Evolutionary conservation across 176 grass and related monocot species (phyloP).

Genomic region (Hyparrhenia diplandra): DNA sequence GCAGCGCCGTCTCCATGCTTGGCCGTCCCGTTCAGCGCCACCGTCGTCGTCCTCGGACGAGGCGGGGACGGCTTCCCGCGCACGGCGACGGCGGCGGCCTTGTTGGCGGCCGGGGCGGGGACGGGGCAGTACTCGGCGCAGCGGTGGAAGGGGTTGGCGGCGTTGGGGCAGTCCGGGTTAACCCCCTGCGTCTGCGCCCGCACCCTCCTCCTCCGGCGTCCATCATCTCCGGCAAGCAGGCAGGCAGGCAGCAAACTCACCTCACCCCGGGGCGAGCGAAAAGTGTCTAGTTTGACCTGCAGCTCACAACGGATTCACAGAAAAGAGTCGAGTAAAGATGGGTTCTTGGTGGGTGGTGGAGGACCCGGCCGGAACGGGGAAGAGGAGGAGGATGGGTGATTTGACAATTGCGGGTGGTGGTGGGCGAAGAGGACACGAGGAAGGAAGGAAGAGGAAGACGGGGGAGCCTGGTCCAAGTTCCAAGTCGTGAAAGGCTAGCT

Average conservation of each 20-base stretch:
- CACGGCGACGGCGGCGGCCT: background rate
- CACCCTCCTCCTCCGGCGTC: constrained; percentile 9
- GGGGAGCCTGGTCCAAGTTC: background rate
- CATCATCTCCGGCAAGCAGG: constrained; percentile 13
- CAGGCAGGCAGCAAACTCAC: background rate
- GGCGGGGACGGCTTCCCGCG: background rate
- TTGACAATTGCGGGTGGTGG: background rate
- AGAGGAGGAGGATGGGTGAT: background rate
- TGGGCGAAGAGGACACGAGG: background rate
- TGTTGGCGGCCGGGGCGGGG: background rate
- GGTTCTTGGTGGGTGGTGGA: background rate
- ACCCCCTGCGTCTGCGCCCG: constrained; percentile 18
- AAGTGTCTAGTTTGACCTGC: background rate
- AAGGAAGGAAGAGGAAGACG: background rate
- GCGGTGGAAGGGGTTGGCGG: constrained; percentile 55
- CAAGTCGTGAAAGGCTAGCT: background rate
- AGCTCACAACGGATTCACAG: background rate
- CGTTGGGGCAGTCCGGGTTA: constrained; percentile 57
- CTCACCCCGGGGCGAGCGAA: too few relatives aligned
- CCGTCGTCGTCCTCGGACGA: background rate
- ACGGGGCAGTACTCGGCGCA: constrained; percentile 50
- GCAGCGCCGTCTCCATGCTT: constrained; percentile 20
- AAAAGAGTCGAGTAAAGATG: background rate
- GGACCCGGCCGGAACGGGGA: too few relatives aligned
- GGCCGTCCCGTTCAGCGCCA: constrained; percentile 49